Base-by-base conservation (phyloP, 345 rosid species). In the Aegle marmelos region DNA sequence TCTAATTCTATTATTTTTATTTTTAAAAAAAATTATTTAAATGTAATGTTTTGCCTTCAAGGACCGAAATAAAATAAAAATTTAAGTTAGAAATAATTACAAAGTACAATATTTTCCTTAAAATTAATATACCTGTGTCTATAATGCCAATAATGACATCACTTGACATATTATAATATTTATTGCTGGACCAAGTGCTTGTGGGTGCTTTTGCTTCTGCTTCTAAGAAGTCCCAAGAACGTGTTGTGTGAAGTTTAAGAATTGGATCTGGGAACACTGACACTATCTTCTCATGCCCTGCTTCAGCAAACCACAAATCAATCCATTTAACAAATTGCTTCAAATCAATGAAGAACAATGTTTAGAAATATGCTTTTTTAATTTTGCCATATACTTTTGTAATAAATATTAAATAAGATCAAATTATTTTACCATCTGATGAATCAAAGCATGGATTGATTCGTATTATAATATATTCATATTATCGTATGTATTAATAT, bases 151-250 rank as follows among this genome's bases (percentile, higher is more conserved):
- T 78, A 22, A 89, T 89, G 31, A 89, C 91, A 78, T 91, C 91
- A 61, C 73, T 83, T 21, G 88, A 78, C 34, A 74, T 25, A 16
- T 71, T 78, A 3, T 63, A 81, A 70, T 67, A 61, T 78, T 5
- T 34, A 64, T 62, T 34, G 45, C 9, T 71, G 54, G 67, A 53
- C 33, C 67, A 68, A n/a, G 68, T 48, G 33, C 83, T 78, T 13
- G 85, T 27, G n/a, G 28, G 27, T 14, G 72, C 10, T 25, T 45
- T 25, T 6, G 72, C 36, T 34, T 9, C 28, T 25, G 76, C 83
- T 33, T 83, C 89, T 65, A 93, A 70, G 77, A 93, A 93, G 82
- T 90, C 94, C 98, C 98, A 93, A 27, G 98, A 93, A 14, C 95
- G 92, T 9, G 98, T 93, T 62, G 98, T 93, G 62, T 93, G 98